phyloP scores from a whole-genome alignment of 257 asterid species.

The Nicotiana otophora region DNA sequence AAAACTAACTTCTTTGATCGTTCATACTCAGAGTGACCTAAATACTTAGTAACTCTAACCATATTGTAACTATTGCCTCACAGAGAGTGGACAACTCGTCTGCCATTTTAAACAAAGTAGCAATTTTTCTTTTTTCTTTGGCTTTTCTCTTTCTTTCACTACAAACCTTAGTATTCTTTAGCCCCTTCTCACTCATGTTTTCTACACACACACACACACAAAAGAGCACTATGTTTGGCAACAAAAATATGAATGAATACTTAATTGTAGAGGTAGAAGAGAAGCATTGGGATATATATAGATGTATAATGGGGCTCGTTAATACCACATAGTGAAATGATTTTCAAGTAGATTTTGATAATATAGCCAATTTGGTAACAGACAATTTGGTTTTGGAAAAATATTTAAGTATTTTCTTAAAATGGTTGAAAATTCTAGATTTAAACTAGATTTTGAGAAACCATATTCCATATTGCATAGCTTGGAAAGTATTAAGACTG shows the following conservation, averaged over 20 bases:
- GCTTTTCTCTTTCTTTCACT: conserved; percentile 24
- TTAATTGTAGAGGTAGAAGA: neutral
- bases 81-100: conserved; percentile 29
- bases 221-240: no score
- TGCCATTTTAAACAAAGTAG: conserved; percentile 32
- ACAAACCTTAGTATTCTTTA: no score
- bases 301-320: neutral
- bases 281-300: neutral
- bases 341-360: neutral
- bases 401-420: no score
- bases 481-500: neutral
- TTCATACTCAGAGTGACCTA: conserved; percentile 30
- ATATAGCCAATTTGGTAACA: neutral
- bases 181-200: no score
- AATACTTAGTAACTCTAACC: no score
- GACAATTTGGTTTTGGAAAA: no score
- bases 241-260: no score
- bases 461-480: neutral
- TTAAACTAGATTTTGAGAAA: neutral
- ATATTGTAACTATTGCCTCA: no score
- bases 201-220: no score
- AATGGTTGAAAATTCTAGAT: no score
- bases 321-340: no score
- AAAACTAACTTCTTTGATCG: conserved; percentile 25
- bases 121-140: conserved; percentile 14